Percentiles rank a stretch among this genome's conserved stretches.
phyloP scores from a whole-genome alignment of 768 basidiomycete species.

The Pulveroboletus sp. region DNA sequence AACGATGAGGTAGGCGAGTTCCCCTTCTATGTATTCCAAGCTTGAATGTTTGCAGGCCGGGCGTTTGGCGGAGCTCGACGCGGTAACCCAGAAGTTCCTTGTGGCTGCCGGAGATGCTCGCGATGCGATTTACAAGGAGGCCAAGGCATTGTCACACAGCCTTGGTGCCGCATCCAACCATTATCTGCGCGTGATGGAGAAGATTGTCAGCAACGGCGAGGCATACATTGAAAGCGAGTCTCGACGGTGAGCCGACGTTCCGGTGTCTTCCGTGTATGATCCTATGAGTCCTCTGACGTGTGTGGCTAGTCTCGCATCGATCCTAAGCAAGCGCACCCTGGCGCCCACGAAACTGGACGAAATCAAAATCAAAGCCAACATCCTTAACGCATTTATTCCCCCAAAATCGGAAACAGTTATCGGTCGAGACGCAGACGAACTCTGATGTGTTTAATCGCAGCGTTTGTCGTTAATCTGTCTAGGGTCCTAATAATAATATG shows the following conservation, averaged over 20 bases:
- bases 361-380: constrained; percentile 87
- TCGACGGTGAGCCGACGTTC: constrained; percentile 53
- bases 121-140: constrained; percentile 61
- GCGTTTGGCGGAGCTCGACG: constrained; percentile 71
- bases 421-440: constrained; percentile 36
- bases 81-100: constrained; percentile 72
- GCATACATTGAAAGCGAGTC: constrained; percentile 83
- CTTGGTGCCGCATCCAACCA: constrained; percentile 58
- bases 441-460: constrained; percentile 30
- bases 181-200: constrained; percentile 90
- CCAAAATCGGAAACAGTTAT: constrained; percentile 34
- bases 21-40: neutral
- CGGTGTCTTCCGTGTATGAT: neutral
- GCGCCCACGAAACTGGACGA: constrained; percentile 82
- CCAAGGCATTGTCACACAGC: constrained; percentile 43
- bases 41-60: constrained; percentile 59
- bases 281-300: constrained; percentile 1
- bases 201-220: constrained; percentile 64
- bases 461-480: constrained; percentile 17
- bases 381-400: constrained; percentile 58
- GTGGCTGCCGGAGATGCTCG: constrained; percentile 52
- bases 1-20: constrained; percentile 50
- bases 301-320: constrained; percentile 56
- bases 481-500: constrained; percentile 13
- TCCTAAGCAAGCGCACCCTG: constrained; percentile 76